Evolutionary conservation across 805 yeast genomes (phyloP).

Genomic region (Wickerhamomyces chambardii): DNA sequence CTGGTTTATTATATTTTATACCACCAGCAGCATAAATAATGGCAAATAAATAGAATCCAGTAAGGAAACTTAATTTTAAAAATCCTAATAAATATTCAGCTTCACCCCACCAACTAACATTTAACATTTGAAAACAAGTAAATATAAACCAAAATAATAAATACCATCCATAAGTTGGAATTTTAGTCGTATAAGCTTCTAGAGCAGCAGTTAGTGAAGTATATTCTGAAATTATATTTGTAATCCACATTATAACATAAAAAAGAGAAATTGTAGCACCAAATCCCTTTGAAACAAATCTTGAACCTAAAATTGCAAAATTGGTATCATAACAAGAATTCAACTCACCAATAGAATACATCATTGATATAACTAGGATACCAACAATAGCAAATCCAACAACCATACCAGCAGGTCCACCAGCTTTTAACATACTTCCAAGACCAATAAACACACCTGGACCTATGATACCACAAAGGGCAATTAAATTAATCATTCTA

Average conservation of each 20-base stretch:
- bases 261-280: slow-evolving; percentile 49
- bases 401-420: slow-evolving; percentile 46
- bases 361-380: slow-evolving; percentile 41
- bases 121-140: slow-evolving; percentile 38
- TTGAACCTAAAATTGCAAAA: slow-evolving; percentile 41
- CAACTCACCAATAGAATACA: slow-evolving; percentile 47
- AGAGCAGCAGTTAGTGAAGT: slow-evolving; percentile 42
- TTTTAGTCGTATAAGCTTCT: slow-evolving; percentile 38
- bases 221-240: slow-evolving; percentile 46
- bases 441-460: slow-evolving; percentile 51
- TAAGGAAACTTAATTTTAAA: slow-evolving; percentile 34
- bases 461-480: slow-evolving; percentile 46
- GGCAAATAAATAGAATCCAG: slow-evolving; percentile 42
- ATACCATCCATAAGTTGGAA: slow-evolving; percentile 48
- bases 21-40: slow-evolving; percentile 37
- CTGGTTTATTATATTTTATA: slow-evolving; percentile 22
- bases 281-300: slow-evolving; percentile 42
- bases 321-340: slow-evolving; percentile 45
- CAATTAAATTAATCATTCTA: slow-evolving; percentile 40
- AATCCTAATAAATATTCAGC: slow-evolving; percentile 46
- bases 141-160: slow-evolving; percentile 44
- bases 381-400: slow-evolving; percentile 46
- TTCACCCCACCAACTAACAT: slow-evolving; percentile 49
- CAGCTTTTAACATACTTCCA: slow-evolving; percentile 37
- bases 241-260: slow-evolving; percentile 48